A percentile compares a stretch with the other conserved stretches of the same genome.
Conservation (phyloP, 2,329 filamentous ascomycete genomes). For the Clonostachys rhizophaga region DNA sequence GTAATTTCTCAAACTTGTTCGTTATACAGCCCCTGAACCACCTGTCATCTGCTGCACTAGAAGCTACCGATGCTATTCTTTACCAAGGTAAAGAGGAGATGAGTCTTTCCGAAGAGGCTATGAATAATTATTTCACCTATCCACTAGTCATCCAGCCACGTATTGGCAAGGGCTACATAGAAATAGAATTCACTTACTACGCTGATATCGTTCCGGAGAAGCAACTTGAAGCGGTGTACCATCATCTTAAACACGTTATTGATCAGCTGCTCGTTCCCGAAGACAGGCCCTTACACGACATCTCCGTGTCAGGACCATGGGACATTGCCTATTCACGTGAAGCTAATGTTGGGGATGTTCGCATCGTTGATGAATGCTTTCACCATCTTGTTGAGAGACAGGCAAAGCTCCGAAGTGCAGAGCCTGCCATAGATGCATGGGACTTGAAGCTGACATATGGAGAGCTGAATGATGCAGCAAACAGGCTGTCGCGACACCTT, state of each 20-base stretch:
- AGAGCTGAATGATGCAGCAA: slow-evolving; percentile 1
- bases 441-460: slow-evolving; percentile 2
- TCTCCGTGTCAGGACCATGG: neutral
- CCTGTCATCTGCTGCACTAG: neutral
- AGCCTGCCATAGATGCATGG: slow-evolving; percentile 1
- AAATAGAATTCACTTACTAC: slow-evolving; percentile 1
- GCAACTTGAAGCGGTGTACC: neutral
- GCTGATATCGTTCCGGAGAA: neutral
- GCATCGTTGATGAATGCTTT: neutral
- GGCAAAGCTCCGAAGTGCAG: neutral
- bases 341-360: neutral
- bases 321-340: neutral
- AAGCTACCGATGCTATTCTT: neutral
- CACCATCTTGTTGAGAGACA: slow-evolving; percentile 1
- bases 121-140: slow-evolving; percentile 1
- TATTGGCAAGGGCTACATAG: neutral
- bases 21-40: slow-evolving; percentile 3
- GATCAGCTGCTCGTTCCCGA: neutral
- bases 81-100: neutral
- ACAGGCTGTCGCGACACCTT: neutral
- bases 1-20: slow-evolving; percentile 8
- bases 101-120: neutral
- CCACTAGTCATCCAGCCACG: slow-evolving; percentile 1
- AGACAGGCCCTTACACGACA: neutral
- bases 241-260: slow-evolving; percentile 1